These are phyloP conservation scores for Colletotrichum australisinense DNA, from an alignment of 2,329 filamentous ascomycete species.

Conservation along the genomic window DNA sequence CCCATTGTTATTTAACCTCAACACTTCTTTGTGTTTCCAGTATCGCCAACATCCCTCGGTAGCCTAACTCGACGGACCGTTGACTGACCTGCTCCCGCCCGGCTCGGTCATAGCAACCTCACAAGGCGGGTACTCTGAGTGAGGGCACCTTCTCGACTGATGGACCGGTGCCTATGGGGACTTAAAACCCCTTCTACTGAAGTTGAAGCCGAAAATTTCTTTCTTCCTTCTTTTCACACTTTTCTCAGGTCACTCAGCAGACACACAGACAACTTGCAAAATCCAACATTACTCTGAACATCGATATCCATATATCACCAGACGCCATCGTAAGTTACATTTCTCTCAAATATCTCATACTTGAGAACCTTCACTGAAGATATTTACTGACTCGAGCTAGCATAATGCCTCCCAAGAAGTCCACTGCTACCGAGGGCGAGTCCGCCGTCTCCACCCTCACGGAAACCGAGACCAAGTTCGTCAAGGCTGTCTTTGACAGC, in stretches of 20 bases:
- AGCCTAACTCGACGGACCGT: neutral
- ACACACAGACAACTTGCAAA: too few species aligned
- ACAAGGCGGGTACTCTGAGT: constrained; percentile 5
- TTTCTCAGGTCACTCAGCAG: neutral
- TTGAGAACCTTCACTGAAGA: neutral
- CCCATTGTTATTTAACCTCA: neutral
- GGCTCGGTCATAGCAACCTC: neutral
- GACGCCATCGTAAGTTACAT: neutral
- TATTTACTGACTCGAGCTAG: neutral
- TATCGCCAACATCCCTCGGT: too few species aligned
- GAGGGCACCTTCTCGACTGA: constrained; percentile 1
- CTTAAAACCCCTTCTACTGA: neutral
- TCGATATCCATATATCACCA: neutral
- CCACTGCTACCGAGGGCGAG: constrained; percentile 31
- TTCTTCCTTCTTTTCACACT: neutral
- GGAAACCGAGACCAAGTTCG: constrained; percentile 50
- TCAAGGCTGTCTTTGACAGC: constrained; percentile 55
- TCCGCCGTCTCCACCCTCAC: constrained; percentile 43
- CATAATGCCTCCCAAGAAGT: constrained; percentile 49
- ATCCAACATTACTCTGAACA: neutral
- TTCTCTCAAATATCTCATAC: neutral
- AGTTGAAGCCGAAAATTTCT: neutral
- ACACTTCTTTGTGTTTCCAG: too few species aligned
- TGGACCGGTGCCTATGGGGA: neutral
- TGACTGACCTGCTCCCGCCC: neutral